A percentile compares a stretch with the other conserved stretches of the same genome.
Conservation (phyloP, 2,329 filamentous ascomycete genomes). For the Pseudogymnoascus sp. region DNA sequence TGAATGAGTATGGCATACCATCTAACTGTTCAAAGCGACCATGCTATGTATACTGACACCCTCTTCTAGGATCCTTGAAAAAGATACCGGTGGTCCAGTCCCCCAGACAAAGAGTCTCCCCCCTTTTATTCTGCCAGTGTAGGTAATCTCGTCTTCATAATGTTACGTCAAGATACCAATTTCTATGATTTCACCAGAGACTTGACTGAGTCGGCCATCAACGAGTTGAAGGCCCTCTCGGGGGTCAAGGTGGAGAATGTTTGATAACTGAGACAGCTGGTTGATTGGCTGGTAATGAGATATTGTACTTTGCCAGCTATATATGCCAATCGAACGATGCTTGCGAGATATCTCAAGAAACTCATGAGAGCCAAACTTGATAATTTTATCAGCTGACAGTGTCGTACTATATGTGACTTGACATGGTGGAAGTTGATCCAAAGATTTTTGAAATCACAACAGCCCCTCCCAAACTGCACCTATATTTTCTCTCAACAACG, state of each 20-base stretch:
- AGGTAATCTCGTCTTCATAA: not conserved
- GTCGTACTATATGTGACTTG: too few relatives aligned
- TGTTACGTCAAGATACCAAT: not conserved
- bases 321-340: not conserved
- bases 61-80: not conserved
- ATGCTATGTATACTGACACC: not conserved
- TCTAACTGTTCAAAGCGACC: not conserved
- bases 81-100: not conserved
- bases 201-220: not conserved
- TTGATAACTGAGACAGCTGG: not conserved
- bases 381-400: too few relatives aligned
- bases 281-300: not conserved
- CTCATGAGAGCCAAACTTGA: too few relatives aligned
- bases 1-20: not conserved
- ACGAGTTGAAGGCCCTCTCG: not conserved
- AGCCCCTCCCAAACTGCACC: too few relatives aligned
- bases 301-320: not conserved
- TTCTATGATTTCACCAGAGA: not conserved
- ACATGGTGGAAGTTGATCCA: too few relatives aligned
- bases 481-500: too few relatives aligned
- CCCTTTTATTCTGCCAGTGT: not conserved
- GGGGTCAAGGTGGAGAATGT: not conserved
- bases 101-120: not conserved
- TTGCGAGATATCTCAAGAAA: too few relatives aligned
- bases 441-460: too few relatives aligned